Conservation (phyloP, 2,329 filamentous ascomycete genomes). For the Epichloe gansuensis region DNA sequence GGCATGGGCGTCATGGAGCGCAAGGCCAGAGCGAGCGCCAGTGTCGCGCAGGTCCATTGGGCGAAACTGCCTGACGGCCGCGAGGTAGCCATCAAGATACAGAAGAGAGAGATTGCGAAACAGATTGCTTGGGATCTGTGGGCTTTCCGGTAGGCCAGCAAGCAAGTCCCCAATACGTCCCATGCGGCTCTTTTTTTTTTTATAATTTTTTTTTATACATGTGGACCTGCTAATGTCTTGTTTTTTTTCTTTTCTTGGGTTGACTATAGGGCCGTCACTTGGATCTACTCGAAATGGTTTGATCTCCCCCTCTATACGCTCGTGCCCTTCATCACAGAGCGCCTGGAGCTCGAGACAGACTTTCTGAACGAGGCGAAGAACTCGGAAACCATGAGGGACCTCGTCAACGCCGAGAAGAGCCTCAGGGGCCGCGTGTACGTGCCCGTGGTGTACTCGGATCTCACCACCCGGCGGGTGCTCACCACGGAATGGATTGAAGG, state of each 20-base stretch:
- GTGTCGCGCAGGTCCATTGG: conserved; percentile 96
- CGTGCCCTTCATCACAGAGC: conserved; percentile 84
- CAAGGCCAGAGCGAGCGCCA: conserved; percentile 60
- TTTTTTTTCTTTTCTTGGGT: background rate
- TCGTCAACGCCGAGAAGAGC: conserved; percentile 63
- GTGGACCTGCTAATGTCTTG: background rate
- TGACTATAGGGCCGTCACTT: conserved; percentile 55
- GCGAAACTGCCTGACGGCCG: conserved; percentile 72
- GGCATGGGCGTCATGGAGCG: conserved; percentile 51
- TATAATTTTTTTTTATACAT: background rate
- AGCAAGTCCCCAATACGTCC: background rate
- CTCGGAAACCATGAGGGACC: conserved; percentile 65
- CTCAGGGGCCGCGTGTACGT: conserved; percentile 77
- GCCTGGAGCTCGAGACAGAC: conserved; percentile 86
- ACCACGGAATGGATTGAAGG: conserved; percentile 98
- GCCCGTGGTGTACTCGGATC: conserved; percentile 68
- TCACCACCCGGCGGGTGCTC: conserved; percentile 73
- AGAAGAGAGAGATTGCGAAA: conserved; percentile 84
- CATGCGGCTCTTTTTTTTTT: background rate
- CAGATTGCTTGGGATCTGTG: conserved; percentile 93
- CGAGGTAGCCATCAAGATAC: conserved; percentile 90
- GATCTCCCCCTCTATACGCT: conserved; percentile 85
- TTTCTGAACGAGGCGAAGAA: conserved; percentile 88
- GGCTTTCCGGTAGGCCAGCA: conserved; percentile 63
- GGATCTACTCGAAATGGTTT: conserved; percentile 75